Base-by-base conservation (phyloP, 305 asterid genomes). In the Solanum hybrid region DNA sequence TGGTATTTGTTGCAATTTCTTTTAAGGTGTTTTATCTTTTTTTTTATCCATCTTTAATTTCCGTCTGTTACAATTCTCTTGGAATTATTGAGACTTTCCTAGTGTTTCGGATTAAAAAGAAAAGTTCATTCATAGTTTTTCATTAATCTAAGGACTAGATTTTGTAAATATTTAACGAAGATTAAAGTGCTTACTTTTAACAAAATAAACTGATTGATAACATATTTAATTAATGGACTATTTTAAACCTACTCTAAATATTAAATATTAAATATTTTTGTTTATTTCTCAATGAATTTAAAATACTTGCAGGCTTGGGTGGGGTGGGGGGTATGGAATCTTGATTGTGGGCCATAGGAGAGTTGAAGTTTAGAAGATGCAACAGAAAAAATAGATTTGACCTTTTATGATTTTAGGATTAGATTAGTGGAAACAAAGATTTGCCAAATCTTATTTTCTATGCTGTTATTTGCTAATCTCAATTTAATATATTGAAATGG, bases 381-480 rank as follows among this genome's bases (percentile, higher is more conserved):
- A 85, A 88, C 86, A 85, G 79, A 79, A 87, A 78, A 78, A 78
- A 76, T 73, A 86, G 92, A 27, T 89, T 91, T 91, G 92, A 92
- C 93, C 85, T 90, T 85, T 60, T 86, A 76, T 77, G 77, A 86
- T 72, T 45, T 29, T 78, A 27, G 91, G 90, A 91, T 91, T 91
- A 91, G 24, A 81, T 86, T 89, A 92, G 79, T 78, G 60, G 73
- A 75, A 72, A 87, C 89, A 86, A 26, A 90, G 92, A 94, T 94
- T 92, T 92, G 93, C 89, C 81, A 90, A 88, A 93, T 92, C 95
- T 91, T 73, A 51, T 73, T 89, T 91, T 86, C 66, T 78, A 35
- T 90, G 51, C 34, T 64, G 31, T 38, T 56, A 34, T 36, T 87
- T 89, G 27, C 45, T 78, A 76, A 76, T 76, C 22, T 51, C 69